Percentiles rank a stretch among this genome's conserved stretches.
Evolutionary conservation across 768 basidiomycete species (phyloP).

Genomic region (Boletus edulis): DNA sequence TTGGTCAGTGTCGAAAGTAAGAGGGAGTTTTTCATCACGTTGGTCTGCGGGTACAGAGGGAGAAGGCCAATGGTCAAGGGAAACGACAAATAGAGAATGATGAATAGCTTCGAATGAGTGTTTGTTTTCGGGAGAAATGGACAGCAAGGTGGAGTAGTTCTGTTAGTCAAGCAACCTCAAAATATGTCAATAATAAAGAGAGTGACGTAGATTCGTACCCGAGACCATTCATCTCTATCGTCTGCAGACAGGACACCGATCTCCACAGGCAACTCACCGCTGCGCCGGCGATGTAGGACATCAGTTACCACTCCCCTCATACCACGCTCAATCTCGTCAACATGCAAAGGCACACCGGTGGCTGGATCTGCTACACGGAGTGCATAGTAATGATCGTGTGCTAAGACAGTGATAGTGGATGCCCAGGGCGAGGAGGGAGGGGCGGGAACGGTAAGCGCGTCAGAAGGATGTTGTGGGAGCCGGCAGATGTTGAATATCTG

Average conservation of each 20-base stretch:
- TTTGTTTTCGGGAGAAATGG: conserved; percentile 64
- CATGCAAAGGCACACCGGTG: conserved; percentile 31
- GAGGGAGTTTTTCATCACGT: conserved; percentile 25
- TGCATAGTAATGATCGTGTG: conserved; percentile 78
- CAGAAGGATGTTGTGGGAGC: conserved; percentile 65
- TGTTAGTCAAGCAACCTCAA: background rate
- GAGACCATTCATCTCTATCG: conserved; percentile 77
- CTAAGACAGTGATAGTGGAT: conserved; percentile 62
- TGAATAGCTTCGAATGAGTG: conserved; percentile 61
- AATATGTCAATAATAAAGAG: background rate
- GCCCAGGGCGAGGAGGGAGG: conserved; percentile 38
- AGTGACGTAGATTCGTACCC: conserved; percentile 42
- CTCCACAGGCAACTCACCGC: conserved; percentile 55
- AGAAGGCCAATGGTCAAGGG: conserved; percentile 71
- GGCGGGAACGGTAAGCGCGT: conserved; percentile 51
- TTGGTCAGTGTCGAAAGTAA: conserved; percentile 32
- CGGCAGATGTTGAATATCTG: conserved; percentile 78
- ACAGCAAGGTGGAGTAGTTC: conserved; percentile 71
- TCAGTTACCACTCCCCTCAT: conserved; percentile 53
- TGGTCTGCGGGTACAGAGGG: conserved; percentile 23
- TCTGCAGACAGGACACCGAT: conserved; percentile 79
- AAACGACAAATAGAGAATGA: conserved; percentile 75
- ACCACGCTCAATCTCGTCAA: conserved; percentile 43
- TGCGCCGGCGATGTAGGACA: conserved; percentile 46
- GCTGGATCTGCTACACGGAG: conserved; percentile 54